Percentiles rank a stretch among this genome's conserved stretches.
Conservation (phyloP, 2,329 filamentous ascomycete genomes). For the Cladosporium sp. region DNA sequence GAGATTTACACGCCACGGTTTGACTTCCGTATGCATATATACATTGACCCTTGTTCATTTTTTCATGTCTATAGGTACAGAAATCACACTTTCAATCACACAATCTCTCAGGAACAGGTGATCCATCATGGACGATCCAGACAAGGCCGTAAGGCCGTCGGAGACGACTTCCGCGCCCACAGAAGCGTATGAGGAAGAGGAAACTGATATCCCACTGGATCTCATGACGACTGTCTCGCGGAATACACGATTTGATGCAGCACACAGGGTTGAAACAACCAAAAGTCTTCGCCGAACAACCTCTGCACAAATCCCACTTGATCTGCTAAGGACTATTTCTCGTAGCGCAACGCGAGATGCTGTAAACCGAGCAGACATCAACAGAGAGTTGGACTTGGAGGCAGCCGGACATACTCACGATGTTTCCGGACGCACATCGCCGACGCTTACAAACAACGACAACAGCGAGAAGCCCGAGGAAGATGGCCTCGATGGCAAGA, state of each 20-base stretch:
- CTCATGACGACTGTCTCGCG: background rate
- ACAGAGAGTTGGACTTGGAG: constrained; percentile 4
- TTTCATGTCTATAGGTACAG: no score
- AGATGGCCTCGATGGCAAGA: background rate
- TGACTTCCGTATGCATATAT: background rate
- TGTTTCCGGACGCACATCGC: constrained; percentile 2
- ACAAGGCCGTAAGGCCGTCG: background rate
- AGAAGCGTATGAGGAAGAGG: background rate
- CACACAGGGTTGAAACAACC: background rate
- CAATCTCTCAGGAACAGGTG: no score
- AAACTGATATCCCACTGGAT: background rate
- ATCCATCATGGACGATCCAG: background rate
- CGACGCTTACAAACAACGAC: constrained; percentile 1
- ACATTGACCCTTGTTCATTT: no score
- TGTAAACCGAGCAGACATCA: constrained; percentile 3
- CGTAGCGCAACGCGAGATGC: constrained; percentile 1
- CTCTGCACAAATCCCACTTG: background rate
- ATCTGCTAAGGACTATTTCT: background rate
- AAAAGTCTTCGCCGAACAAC: background rate
- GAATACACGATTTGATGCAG: background rate
- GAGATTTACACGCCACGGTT: constrained; percentile 8
- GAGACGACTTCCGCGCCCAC: background rate
- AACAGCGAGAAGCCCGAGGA: background rate
- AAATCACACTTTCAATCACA: no score
- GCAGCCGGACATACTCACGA: background rate